These are phyloP conservation scores for Myriosclerotinia curreyana DNA, from an alignment of 2,329 filamentous ascomycete genomes.

Conservation along the genomic window DNA sequence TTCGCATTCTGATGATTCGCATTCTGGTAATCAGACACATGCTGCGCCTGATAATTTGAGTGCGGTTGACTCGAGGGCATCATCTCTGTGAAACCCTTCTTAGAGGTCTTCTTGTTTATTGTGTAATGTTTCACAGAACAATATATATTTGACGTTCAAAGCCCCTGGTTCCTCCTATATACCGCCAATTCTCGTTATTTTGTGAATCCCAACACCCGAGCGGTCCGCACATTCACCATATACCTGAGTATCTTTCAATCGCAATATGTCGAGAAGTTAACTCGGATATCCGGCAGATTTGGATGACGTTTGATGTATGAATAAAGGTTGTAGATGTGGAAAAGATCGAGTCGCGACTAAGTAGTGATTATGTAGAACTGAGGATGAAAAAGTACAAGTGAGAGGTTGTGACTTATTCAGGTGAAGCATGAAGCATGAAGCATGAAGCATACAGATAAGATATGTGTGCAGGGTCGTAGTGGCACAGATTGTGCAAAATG, in stretches of 20 bases:
- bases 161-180: background rate
- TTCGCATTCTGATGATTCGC: slow-evolving; percentile 10
- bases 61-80: slow-evolving; percentile 13
- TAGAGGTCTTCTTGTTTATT: background rate
- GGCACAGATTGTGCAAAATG: background rate
- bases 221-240: background rate
- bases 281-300: background rate
- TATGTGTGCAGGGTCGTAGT: background rate
- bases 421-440: background rate
- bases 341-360: background rate
- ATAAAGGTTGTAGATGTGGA: background rate
- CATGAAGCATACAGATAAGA: background rate
- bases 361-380: background rate
- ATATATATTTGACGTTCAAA: slow-evolving; percentile 1
- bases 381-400: background rate
- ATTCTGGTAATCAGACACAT: background rate
- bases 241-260: background rate
- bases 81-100: background rate
- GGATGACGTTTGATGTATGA: slow-evolving; percentile 14
- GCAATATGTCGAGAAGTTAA: background rate
- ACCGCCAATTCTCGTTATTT: slow-evolving; percentile 25
- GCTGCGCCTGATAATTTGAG: background rate
- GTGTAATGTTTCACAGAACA: slow-evolving; percentile 8
- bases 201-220: background rate
- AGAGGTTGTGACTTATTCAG: background rate